phyloP scores from a whole-genome alignment of 306 rosid species.

The Gleditsia sinensis region DNA sequence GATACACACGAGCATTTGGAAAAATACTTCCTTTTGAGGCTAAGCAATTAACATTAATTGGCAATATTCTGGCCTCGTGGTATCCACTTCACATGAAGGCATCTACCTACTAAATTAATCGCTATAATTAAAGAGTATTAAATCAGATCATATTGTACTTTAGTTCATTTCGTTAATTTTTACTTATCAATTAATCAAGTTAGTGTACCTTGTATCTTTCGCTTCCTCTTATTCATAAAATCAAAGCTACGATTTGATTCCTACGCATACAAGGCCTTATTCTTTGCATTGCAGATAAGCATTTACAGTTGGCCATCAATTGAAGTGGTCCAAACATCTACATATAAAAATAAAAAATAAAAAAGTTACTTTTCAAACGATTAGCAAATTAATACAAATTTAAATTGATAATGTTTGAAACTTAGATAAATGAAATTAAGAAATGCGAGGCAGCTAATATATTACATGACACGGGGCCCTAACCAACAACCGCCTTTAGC shows the following conservation, averaged over 20 bases:
- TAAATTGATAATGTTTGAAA: neutral
- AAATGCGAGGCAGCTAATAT: conserved; percentile 1
- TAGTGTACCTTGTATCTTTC: neutral
- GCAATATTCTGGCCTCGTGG: neutral
- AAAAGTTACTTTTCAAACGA: no score
- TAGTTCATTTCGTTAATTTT: neutral
- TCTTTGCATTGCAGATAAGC: neutral
- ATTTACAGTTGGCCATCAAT: neutral
- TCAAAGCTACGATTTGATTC: neutral
- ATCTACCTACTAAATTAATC: neutral
- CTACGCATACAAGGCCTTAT: neutral
- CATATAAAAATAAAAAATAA: neutral
- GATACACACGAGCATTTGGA: conserved; percentile 26
- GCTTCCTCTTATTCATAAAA: neutral
- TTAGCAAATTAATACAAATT: no score
- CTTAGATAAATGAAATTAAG: neutral
- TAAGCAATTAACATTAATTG: conserved; percentile 9
- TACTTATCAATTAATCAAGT: neutral
- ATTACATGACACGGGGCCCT: neutral
- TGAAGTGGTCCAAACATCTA: neutral
- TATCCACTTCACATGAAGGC: conserved; percentile 13
- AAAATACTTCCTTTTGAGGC: conserved; percentile 32
- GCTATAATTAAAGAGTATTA: neutral
- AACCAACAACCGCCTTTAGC: conserved; percentile 10
- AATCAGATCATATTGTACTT: neutral